A percentile compares a stretch with the other conserved stretches of the same genome.
These are phyloP conservation scores for Pseudocercospora pini-densiflorae DNA, from an alignment of 2,329 filamentous ascomycete genomes.

Conservation along the genomic window DNA sequence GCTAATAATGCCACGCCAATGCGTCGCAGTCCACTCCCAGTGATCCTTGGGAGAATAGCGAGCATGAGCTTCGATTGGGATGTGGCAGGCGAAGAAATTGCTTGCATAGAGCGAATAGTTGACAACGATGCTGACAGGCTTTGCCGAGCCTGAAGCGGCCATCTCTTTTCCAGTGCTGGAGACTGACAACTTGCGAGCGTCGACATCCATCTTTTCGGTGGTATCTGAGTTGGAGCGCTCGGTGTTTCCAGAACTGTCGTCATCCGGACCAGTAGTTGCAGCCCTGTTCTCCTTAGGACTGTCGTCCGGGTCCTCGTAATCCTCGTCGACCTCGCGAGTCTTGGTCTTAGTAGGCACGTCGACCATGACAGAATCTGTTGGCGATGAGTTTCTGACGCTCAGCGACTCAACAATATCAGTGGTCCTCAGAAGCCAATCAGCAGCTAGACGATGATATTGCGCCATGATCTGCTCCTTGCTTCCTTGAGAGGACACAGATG, in stretches of 20 bases:
- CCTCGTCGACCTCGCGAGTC: slow-evolving; percentile 32
- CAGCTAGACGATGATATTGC: slow-evolving; percentile 63
- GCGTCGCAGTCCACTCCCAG: slow-evolving; percentile 95
- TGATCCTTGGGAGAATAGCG: slow-evolving; percentile 83
- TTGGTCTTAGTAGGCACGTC: slow-evolving; percentile 25
- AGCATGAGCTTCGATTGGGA: slow-evolving; percentile 69
- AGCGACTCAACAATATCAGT: slow-evolving; percentile 64
- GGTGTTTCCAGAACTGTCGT: slow-evolving; percentile 2
- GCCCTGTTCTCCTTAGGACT: slow-evolving; percentile 11
- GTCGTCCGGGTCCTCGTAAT: slow-evolving; percentile 31
- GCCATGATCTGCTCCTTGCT: slow-evolving; percentile 43
- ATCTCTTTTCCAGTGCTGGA: slow-evolving; percentile 7
- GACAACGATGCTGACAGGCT: slow-evolving; percentile 76
- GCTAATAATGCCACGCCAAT: slow-evolving; percentile 86
- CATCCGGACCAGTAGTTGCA: slow-evolving; percentile 17
- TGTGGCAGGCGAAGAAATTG: slow-evolving; percentile 72
- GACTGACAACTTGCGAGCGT: slow-evolving; percentile 20
- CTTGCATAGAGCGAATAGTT: slow-evolving; percentile 80
- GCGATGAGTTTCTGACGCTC: slow-evolving; percentile 18
- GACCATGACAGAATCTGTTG: slow-evolving; percentile 31
- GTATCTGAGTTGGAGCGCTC: slow-evolving; percentile 14
- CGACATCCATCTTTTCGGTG: slow-evolving; percentile 30
- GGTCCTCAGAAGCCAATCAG: slow-evolving; percentile 75
- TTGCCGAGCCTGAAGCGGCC: slow-evolving; percentile 32
- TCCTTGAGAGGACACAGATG: slow-evolving; percentile 45